Evolutionary conservation across 225 moss, liverwort and hornwort genomes (phyloP).

Genomic region (Lunularia cruciata): DNA sequence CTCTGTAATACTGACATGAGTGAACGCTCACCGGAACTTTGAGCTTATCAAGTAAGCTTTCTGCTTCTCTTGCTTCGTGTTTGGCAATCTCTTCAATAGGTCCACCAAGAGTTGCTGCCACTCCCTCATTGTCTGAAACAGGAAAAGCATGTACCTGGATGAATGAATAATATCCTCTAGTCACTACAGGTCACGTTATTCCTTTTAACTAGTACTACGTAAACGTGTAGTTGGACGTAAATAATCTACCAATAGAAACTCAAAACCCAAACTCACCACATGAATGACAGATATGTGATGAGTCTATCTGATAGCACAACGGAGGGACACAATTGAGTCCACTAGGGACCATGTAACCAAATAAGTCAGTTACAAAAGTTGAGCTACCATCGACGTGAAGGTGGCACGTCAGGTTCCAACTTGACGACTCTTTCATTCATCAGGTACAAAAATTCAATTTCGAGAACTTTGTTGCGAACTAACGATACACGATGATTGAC

Average conservation of each 20-base stretch:
- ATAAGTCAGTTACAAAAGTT: no score
- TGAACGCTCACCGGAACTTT: slow-evolving; percentile 61
- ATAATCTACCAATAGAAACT: neutral
- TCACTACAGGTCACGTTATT: no score
- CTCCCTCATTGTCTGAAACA: slow-evolving; percentile 57
- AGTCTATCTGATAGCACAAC: no score
- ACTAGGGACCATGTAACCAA: no score
- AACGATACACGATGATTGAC: neutral
- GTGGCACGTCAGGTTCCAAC: no score
- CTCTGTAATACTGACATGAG: neutral
- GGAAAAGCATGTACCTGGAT: slow-evolving; percentile 7
- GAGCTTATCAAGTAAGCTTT: slow-evolving; percentile 70
- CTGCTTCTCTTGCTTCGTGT: slow-evolving; percentile 83
- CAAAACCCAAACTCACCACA: neutral
- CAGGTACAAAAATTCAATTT: neutral
- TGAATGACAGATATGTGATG: no score
- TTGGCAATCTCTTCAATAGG: slow-evolving; percentile 79
- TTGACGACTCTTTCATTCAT: no score
- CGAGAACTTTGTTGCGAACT: neutral
- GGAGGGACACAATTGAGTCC: no score
- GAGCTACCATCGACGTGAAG: no score
- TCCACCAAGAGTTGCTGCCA: slow-evolving; percentile 57
- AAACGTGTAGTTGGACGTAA: no score
- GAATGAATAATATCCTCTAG: neutral
- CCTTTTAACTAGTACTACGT: no score